Conservation (phyloP, 2,329 filamentous ascomycete genomes). For the Neodidymelliopsis sp. region DNA sequence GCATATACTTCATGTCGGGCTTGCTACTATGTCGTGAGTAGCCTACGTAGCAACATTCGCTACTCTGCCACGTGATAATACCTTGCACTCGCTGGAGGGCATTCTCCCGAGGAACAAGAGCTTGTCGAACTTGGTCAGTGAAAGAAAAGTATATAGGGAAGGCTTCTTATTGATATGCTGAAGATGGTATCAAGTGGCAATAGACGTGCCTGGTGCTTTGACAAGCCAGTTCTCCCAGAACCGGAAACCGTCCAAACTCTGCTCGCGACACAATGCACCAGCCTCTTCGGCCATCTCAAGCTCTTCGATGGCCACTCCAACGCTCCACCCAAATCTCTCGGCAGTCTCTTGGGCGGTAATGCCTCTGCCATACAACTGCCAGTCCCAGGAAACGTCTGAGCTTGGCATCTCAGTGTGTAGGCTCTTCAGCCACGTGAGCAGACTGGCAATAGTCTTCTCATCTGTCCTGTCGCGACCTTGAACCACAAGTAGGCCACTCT, state of each 20-base stretch:
- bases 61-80: no score
- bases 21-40: no score
- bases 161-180: neutral
- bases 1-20: no score
- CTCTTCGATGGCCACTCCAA: constrained; percentile 94
- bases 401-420: constrained; percentile 72
- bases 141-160: neutral
- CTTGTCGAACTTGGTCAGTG: no score
- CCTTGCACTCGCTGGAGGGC: no score
- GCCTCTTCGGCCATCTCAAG: constrained; percentile 96
- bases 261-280: constrained; percentile 87
- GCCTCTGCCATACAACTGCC: constrained; percentile 78
- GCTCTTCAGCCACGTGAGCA: constrained; percentile 80
- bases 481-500: constrained; percentile 92
- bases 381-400: constrained; percentile 75
- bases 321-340: constrained; percentile 93
- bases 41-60: no score
- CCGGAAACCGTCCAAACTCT: constrained; percentile 85
- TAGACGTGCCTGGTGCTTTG: constrained; percentile 18
- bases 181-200: neutral
- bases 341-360: constrained; percentile 90
- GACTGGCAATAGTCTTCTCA: constrained; percentile 80
- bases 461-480: constrained; percentile 89
- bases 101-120: no score
- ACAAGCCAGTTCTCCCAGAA: constrained; percentile 83